phyloP scores from a whole-genome alignment of 2,329 filamentous ascomycete species.

The Penicillium sp. region DNA sequence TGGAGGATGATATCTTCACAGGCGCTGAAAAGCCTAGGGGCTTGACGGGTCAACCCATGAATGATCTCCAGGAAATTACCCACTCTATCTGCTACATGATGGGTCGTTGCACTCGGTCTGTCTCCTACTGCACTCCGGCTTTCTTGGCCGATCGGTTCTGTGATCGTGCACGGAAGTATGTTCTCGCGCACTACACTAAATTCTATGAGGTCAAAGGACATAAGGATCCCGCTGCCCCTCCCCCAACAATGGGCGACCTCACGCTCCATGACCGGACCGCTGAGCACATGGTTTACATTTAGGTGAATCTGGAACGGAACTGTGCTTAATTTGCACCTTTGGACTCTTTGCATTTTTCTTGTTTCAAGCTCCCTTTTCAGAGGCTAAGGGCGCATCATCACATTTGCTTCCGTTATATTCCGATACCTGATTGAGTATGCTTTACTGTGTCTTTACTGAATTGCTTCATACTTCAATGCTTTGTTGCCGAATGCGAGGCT shows the following conservation, averaged over 20 bases:
- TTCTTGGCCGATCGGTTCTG: conserved; percentile 25
- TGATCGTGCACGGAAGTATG: conserved; percentile 22
- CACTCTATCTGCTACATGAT: conserved; percentile 27
- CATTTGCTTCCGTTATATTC: too few relatives aligned
- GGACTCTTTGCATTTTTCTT: background rate
- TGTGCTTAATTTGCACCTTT: background rate
- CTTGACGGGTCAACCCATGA: background rate
- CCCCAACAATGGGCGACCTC: background rate
- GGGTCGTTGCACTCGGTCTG: conserved; percentile 25
- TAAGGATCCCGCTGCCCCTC: background rate
- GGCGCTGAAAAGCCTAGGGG: background rate
- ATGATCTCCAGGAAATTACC: conserved; percentile 18
- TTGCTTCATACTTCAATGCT: background rate
- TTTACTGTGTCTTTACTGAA: background rate
- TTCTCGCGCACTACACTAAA: conserved; percentile 10
- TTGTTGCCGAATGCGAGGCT: background rate
- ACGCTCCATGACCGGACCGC: background rate
- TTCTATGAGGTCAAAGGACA: background rate
- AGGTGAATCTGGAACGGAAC: background rate
- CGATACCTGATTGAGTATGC: too few relatives aligned
- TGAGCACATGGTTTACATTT: conserved; percentile 20
- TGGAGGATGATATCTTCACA: conserved; percentile 65
- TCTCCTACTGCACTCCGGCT: conserved; percentile 25
- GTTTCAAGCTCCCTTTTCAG: background rate
- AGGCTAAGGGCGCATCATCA: too few relatives aligned